Evolutionary conservation across 768 basidiomycete genomes (phyloP), one percentile per base, ranked within the genome.

Genomic region (Hydnomerulius pinastri): DNA sequence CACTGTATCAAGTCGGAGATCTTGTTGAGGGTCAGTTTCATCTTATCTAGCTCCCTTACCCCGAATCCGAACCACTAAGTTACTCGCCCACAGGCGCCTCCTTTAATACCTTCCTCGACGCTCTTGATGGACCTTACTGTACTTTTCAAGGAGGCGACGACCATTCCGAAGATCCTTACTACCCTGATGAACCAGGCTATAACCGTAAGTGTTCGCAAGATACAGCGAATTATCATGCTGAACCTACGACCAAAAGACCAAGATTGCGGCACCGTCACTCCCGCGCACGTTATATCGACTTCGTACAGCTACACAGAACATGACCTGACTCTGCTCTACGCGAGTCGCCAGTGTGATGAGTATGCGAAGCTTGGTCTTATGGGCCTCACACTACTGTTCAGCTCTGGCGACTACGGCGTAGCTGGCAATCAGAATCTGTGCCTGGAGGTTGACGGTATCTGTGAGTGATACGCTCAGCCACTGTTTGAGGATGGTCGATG

Each of bases 1-100:
- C 71, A 2, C 62, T 79, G 27, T 70, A 76, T 39, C 77, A 79
- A 46, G 73, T 71, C 6, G 77, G 77, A 15, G 77, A 78, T 51
- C 50, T 74, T 25, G 61, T 66, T 1, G 68, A 73, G 61, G 74
- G 76, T 69, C 46, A 8, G 60, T 5, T 6, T 35, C 15, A 36
- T 13, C n/a, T 11, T 15, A n/a, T n/a, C n/a, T n/a, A 11, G 20
- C 13, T n/a, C 3, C 30, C 7, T 17, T 4, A 7, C 33, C 30
- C 10, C n/a, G n/a, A n/a, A n/a, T n/a, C n/a, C n/a, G n/a, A n/a
- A n/a, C n/a, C n/a, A n/a, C 18, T 7, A 7, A 17, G 20, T 10
- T 27, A 21, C 27, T 25, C n/a, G 17, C 25, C 57, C 30, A 36
- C 48, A 77, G 73, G 72, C 21, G 77, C 73, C 39, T 72, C 73